A percentile compares a stretch with the other conserved stretches of the same genome.
These are phyloP conservation scores for Lactarius hengduanensis DNA, from an alignment of 768 basidiomycete species.

Conservation along the genomic window DNA sequence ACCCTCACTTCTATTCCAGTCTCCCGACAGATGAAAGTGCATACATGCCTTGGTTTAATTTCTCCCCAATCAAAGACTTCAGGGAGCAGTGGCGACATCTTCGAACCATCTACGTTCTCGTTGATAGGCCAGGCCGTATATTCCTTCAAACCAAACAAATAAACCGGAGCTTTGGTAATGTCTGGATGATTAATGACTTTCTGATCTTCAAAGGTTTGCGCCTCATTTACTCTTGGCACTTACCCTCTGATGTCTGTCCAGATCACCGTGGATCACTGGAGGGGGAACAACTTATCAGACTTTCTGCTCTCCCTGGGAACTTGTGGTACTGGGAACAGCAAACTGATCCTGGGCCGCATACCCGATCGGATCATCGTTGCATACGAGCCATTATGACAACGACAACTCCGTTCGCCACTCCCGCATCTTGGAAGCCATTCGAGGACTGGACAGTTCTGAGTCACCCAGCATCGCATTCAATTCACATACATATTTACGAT, in stretches of 20 bases:
- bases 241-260: not conserved
- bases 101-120: not conserved
- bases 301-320: not conserved
- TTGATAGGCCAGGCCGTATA: not conserved
- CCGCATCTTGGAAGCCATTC: not conserved
- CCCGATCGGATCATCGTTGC: not conserved
- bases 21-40: not conserved
- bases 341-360: too few relatives aligned
- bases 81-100: not conserved
- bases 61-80: not conserved
- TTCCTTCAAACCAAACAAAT: not conserved
- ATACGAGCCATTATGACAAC: not conserved
- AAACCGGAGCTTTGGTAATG: not conserved
- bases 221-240: not conserved
- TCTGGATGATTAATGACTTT: not conserved
- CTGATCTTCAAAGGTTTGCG: not conserved
- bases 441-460: not conserved
- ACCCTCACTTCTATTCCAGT: not conserved
- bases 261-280: not conserved
- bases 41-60: not conserved
- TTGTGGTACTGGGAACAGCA: not conserved
- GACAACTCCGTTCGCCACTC: not conserved
- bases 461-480: not conserved
- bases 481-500: not conserved
- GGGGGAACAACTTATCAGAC: not conserved